phyloP scores from a whole-genome alignment of 2,329 filamentous ascomycete species.

The Thielaviopsis populi region DNA sequence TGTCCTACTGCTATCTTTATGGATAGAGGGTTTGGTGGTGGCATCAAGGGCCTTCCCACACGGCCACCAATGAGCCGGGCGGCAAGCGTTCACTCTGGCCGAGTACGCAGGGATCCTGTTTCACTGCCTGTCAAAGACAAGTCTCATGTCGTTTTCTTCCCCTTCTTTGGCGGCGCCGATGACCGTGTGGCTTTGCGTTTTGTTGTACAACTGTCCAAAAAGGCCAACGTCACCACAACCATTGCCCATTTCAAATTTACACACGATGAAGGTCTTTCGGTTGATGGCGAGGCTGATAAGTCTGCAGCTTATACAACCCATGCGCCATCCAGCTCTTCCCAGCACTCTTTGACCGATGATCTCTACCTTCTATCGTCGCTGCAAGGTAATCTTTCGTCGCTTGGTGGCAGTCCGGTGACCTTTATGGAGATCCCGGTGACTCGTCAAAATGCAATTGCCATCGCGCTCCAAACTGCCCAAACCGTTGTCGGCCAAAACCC shows the following conservation, averaged over 20 bases:
- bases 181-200: conserved; percentile 67
- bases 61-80: conserved; percentile 24
- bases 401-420: conserved; percentile 4
- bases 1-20: conserved; percentile 67
- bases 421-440: conserved; percentile 13
- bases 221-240: conserved; percentile 62
- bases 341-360: conserved; percentile 13
- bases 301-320: not conserved
- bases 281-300: not conserved
- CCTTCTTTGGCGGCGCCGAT: conserved; percentile 73
- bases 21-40: conserved; percentile 36
- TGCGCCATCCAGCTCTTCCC: not conserved
- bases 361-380: conserved; percentile 12
- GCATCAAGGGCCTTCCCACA: not conserved
- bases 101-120: conserved; percentile 38
- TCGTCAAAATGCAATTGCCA: not conserved
- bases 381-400: conserved; percentile 5
- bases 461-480: not conserved
- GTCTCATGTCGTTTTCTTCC: conserved; percentile 71
- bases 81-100: conserved; percentile 44
- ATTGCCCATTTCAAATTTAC: conserved; percentile 37
- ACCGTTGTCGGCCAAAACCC: conserved; percentile 11
- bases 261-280: conserved; percentile 16
- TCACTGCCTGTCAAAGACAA: conserved; percentile 47
- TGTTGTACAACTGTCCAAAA: conserved; percentile 70